These are phyloP conservation scores for Ganoderma lingzhi DNA, from an alignment of 1,284 basidiomycete species.

Conservation along the genomic window DNA sequence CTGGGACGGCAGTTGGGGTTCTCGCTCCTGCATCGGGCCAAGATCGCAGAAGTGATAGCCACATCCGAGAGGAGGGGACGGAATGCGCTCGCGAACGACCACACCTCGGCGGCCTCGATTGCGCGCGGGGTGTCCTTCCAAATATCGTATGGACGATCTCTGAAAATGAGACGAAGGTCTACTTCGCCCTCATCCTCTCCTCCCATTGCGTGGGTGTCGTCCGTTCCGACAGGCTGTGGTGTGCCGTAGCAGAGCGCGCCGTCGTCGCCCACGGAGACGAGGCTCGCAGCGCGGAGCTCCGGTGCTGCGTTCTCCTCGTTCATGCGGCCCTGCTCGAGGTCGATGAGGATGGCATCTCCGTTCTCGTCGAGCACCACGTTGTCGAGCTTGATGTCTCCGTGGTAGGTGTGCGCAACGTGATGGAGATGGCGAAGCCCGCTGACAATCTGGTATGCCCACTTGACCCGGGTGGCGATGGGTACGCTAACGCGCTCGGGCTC, in stretches of 20 bases:
- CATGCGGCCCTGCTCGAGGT: constrained; percentile 21
- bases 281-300: constrained; percentile 13
- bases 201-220: background rate
- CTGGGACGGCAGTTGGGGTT: constrained; percentile 12
- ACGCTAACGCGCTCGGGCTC: background rate
- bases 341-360: constrained; percentile 15
- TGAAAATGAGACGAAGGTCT: background rate
- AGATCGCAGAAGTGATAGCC: background rate
- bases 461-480: background rate
- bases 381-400: constrained; percentile 21
- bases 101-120: constrained; percentile 18
- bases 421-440: constrained; percentile 12
- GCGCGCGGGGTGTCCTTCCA: constrained; percentile 13
- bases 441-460: constrained; percentile 12
- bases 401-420: constrained; percentile 16
- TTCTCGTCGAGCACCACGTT: constrained; percentile 21
- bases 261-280: background rate
- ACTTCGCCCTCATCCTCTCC: background rate
- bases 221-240: background rate
- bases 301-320: constrained; percentile 17
- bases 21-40: constrained; percentile 6
- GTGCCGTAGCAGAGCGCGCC: constrained; percentile 2
- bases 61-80: background rate
- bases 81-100: constrained; percentile 13
- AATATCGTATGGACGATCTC: constrained; percentile 11